A percentile compares a stretch with the other conserved stretches of the same genome.
Conservation (phyloP, 371 early-diverging fungal genomes). For the Actinomucor elegans region DNA sequence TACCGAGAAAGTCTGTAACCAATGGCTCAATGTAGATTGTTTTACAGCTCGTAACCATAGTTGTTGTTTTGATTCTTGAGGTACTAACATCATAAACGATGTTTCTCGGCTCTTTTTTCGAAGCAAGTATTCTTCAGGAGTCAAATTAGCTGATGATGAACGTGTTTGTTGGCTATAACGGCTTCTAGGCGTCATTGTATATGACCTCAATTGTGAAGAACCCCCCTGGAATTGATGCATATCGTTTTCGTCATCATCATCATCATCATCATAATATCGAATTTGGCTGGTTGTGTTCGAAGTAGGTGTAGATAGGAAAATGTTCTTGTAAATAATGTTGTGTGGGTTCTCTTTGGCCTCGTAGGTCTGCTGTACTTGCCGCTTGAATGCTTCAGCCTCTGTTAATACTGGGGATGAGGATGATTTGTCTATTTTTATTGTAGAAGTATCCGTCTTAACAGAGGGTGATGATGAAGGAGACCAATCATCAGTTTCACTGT, state of each 20-base stretch:
- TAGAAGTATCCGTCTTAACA: neutral
- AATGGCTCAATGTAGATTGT: constrained; percentile 7
- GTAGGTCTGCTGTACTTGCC: constrained; percentile 1
- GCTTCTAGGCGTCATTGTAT: constrained; percentile 7
- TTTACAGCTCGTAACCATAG: constrained; percentile 1
- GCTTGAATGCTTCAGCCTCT: constrained; percentile 10
- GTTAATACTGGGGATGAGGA: constrained; percentile 1
- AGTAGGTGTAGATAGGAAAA: constrained; percentile 1
- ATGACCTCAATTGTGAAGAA: neutral
- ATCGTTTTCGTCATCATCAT: constrained; percentile 7
- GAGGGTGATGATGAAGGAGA: neutral
- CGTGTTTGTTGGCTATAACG: constrained; percentile 4
- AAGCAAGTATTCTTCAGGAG: constrained; percentile 5
- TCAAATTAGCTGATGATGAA: constrained; percentile 1
- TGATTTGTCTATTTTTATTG: too few relatives aligned
- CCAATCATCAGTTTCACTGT: neutral
- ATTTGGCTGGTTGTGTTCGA: constrained; percentile 4
- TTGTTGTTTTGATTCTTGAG: constrained; percentile 10
- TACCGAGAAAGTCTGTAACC: neutral
- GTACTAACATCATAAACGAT: constrained; percentile 6
- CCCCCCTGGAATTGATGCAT: neutral
- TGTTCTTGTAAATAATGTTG: neutral
- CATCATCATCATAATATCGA: constrained; percentile 4
- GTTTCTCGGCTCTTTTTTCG: constrained; percentile 5
- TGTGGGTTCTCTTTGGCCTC: neutral